Evolutionary conservation across 1,139 yeast genomes (phyloP), one percentile per base, ranked within the genome.

Genomic region (Chernovozyma aurita): DNA sequence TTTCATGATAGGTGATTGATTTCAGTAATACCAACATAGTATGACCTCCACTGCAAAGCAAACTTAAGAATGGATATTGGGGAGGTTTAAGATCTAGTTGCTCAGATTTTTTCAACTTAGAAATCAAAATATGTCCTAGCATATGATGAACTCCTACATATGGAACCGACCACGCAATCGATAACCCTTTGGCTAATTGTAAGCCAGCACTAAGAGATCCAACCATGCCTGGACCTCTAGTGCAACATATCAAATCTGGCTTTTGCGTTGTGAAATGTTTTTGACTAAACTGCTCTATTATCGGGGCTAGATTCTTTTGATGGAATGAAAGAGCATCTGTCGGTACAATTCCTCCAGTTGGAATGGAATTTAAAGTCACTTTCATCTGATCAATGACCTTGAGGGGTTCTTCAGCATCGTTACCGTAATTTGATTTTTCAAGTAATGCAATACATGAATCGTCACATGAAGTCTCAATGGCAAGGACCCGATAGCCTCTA

Each of bases 151-250:
- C 96, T 0, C 97, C 97, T 1, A 92, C 65, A 18, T 87, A 52
- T 0, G 97, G 97, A 3, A 68, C 73, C 18, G 72, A 59, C 83
- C 88, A 83, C 0, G 88, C 97, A 0, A 84, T 65, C 0, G 90
- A 65, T 14, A 92, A 62, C 0, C 97, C 98, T 49, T 87, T 85
- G 0, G 95, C 95, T 30, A 87, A 61, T 49, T 85, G 94, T 29
- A 85, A 66, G 2, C 97, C 94, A 0, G 87, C 84, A 13, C 87
- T 74, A 16, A 92, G 63, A 0, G 95, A 83, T 0, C 97, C 97
- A 13, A 81, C 75, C 97, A 94, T 88, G 0, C 99, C 99, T 0
- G 99, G 99, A 0, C 99, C 99, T 47, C 95, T 64, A 0, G 99
- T 92, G 8, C 84, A 95, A 55, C 95, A 85, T 2, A 92, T 72